phyloP scores from a whole-genome alignment of 805 yeast species.

The Pichia heedii region DNA sequence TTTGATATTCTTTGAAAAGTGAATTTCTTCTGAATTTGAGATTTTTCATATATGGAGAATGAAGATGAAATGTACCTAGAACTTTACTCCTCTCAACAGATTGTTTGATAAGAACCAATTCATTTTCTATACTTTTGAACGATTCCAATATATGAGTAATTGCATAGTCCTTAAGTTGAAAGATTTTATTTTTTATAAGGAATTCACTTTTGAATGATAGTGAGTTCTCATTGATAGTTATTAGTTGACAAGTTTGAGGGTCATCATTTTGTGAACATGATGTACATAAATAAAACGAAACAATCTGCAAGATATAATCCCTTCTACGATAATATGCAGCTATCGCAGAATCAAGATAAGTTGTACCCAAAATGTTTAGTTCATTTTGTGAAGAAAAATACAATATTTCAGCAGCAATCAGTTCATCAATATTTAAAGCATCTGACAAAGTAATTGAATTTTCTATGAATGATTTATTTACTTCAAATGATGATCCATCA shows the following conservation, averaged over 20 bases:
- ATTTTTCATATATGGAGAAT: conserved; percentile 36
- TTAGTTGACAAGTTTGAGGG: neutral
- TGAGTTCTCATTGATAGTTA: neutral
- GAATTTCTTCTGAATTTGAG: conserved; percentile 53
- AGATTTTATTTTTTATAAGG: neutral
- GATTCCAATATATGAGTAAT: conserved; percentile 31
- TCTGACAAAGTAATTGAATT: conserved; percentile 51
- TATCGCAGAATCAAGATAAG: conserved; percentile 52
- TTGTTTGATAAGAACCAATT: conserved; percentile 47
- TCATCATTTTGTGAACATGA: neutral
- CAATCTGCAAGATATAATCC: conserved; percentile 63
- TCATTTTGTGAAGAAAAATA: conserved; percentile 34
- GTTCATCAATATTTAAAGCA: conserved; percentile 67
- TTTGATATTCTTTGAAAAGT: conserved; percentile 59
- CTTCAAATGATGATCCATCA: conserved; percentile 48
- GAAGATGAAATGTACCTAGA: conserved; percentile 37
- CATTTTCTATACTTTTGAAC: conserved; percentile 49
- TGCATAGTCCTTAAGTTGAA: conserved; percentile 1
- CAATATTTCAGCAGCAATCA: conserved; percentile 63
- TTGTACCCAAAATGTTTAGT: conserved; percentile 34
- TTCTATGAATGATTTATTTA: conserved; percentile 59
- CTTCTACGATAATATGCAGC: conserved; percentile 61
- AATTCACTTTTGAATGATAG: neutral
- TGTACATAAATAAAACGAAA: conserved; percentile 32
- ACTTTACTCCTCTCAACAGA: conserved; percentile 42